Percentiles rank a stretch among this genome's conserved stretches.
phyloP scores from a whole-genome alignment of 2,329 filamentous ascomycete genomes.

The Cordyceps farinosa region DNA sequence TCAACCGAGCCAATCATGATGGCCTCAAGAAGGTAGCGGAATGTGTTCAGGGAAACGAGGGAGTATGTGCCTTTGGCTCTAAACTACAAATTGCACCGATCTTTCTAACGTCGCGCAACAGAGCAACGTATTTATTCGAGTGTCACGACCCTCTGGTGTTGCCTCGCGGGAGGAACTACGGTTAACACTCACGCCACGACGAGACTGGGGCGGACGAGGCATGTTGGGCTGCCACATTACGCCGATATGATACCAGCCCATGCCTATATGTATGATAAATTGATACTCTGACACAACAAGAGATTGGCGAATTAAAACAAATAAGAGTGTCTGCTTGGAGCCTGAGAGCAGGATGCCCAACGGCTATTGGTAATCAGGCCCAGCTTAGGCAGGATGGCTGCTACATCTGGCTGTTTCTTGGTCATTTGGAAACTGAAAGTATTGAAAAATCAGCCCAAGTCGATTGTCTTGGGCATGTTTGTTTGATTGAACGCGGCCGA shows the following conservation, averaged over 20 bases:
- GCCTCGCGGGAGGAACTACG: slow-evolving; percentile 55
- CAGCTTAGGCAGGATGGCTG: slow-evolving; percentile 2
- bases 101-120: slow-evolving; percentile 32
- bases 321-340: background rate
- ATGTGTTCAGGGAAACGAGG: slow-evolving; percentile 84
- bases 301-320: background rate
- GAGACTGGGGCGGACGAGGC: slow-evolving; percentile 86
- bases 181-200: slow-evolving; percentile 69
- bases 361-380: slow-evolving; percentile 2
- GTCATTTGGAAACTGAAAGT: background rate
- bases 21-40: slow-evolving; percentile 82
- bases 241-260: slow-evolving; percentile 55
- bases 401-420: background rate
- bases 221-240: slow-evolving; percentile 87
- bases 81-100: background rate
- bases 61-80: slow-evolving; percentile 55
- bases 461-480: background rate
- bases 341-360: slow-evolving; percentile 1
- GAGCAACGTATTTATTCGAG: slow-evolving; percentile 68
- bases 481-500: background rate
- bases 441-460: background rate
- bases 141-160: slow-evolving; percentile 47
- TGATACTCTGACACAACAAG: background rate
- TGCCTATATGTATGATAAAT: background rate
- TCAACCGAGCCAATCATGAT: slow-evolving; percentile 82